These are phyloP conservation scores for Ambrosiella beaveri DNA, from an alignment of 2,329 filamentous ascomycete species.

Conservation along the genomic window DNA sequence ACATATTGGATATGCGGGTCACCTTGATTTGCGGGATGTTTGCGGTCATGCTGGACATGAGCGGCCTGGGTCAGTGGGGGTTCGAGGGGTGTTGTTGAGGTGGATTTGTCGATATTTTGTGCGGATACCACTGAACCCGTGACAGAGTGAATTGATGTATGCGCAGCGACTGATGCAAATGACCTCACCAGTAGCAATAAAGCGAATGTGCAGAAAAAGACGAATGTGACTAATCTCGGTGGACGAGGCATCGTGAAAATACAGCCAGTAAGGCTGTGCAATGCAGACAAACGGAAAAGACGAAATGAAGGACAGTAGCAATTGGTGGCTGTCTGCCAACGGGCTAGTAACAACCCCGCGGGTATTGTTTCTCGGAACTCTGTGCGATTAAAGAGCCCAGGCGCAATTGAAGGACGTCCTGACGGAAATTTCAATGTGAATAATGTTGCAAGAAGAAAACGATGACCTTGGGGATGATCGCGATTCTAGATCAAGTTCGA, in stretches of 20 bases:
- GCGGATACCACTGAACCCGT: not conserved
- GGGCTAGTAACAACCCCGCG: not conserved
- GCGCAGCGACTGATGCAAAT: constrained; percentile 18
- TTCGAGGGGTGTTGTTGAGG: not conserved
- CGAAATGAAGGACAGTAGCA: not conserved
- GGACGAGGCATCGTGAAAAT: constrained; percentile 30
- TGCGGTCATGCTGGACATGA: not conserved
- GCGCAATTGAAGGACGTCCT: too few species aligned
- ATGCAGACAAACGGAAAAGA: not conserved
- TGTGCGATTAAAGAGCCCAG: too few species aligned
- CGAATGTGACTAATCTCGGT: constrained; percentile 35
- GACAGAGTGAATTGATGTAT: constrained; percentile 23
- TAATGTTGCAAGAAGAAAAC: not conserved
- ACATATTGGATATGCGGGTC: constrained; percentile 5
- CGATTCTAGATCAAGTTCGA: too few species aligned
- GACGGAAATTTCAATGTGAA: not conserved
- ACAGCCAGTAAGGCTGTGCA: not conserved
- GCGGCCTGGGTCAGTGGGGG: not conserved
- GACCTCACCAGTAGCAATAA: constrained; percentile 24
- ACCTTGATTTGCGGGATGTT: not conserved
- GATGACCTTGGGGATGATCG: not conserved
- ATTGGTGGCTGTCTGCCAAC: not conserved
- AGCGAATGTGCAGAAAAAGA: constrained; percentile 34
- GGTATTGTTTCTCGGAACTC: too few species aligned
- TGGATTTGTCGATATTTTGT: not conserved